Base-by-base conservation (phyloP, 441 rosid genomes). In the Mallotus japonicus region DNA sequence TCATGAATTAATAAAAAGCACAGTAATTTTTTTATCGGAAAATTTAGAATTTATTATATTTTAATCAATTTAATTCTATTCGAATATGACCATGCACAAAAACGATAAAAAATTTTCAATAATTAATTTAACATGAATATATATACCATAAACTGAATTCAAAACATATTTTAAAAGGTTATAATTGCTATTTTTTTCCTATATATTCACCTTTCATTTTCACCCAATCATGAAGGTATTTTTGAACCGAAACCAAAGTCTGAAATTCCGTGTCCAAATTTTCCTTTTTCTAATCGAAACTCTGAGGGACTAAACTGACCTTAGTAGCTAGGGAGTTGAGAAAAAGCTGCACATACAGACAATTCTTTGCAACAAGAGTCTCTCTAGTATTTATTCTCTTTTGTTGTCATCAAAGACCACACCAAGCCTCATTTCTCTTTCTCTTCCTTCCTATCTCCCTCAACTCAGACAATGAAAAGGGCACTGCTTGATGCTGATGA, bases 281-380 rank as follows among this genome's bases (percentile, higher is more conserved):
- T 84, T 84, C 85, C 76, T 65, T 70, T 76, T 63, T 71, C 61
- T 58, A 86, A 84, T 87, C 81, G 77, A 83, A 79, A 72, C 78
- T 74, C 77, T 62, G 32, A 75, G 66, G 47, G 87, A 84, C 87
- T 58, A 72, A 79, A 79, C 78, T 65, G 80, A 63, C 73, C 67
- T 60, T 67, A 28, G 57, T 57, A 64, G 54, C 54, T 50, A 15
- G 70, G 72, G 34, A 16, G 15, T 62, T 44, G 57, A 55, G 28
- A 73, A 84, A 85, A 89, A 82, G 84, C 86, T 80, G 91, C 84
- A 78, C 49, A 74, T 71, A 8, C 55, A 15, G 87, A 83, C 90
- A 84, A 81, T 67, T 11, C 46, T 28, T 28, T 63, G 74, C 83
- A 76, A 63, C 85, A 13, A 76, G 19, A 83, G 84, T 81, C 86